These are phyloP conservation scores for Lenzites betulinus DNA, from an alignment of 768 basidiomycete genomes.

Conservation along the genomic window DNA sequence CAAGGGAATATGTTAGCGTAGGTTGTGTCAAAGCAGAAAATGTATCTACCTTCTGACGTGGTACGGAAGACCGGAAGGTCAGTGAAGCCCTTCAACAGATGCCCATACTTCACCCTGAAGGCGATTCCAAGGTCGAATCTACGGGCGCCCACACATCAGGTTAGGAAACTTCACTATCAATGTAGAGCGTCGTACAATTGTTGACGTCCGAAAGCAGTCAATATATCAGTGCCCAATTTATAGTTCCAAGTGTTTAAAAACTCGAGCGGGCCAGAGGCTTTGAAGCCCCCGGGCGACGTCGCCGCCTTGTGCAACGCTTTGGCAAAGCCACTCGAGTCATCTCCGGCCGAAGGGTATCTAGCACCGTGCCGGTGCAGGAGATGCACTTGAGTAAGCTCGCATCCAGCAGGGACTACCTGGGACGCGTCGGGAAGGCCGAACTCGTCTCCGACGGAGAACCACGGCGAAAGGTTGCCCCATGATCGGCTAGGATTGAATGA, in stretches of 20 bases:
- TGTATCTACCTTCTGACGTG: slow-evolving; percentile 41
- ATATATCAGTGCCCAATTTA: slow-evolving; percentile 46
- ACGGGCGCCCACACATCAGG: background rate
- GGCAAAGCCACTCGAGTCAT: slow-evolving; percentile 30
- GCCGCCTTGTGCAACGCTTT: slow-evolving; percentile 26
- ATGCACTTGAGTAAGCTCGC: slow-evolving; percentile 47
- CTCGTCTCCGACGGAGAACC: slow-evolving; percentile 45
- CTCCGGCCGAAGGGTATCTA: slow-evolving; percentile 42
- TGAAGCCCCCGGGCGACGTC: slow-evolving; percentile 31
- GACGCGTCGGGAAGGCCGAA: slow-evolving; percentile 53
- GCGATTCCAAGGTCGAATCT: slow-evolving; percentile 43
- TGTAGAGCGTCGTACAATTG: slow-evolving; percentile 33
- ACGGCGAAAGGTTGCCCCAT: slow-evolving; percentile 53
- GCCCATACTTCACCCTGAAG: slow-evolving; percentile 49
- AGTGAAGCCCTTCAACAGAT: slow-evolving; percentile 43
- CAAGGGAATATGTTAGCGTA: background rate
- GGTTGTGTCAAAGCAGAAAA: background rate
- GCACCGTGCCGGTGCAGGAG: slow-evolving; percentile 46
- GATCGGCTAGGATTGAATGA: slow-evolving; percentile 48
- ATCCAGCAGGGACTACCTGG: slow-evolving; percentile 47
- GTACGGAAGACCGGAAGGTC: slow-evolving; percentile 54
- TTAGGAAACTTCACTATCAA: background rate
- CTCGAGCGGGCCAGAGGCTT: slow-evolving; percentile 38
- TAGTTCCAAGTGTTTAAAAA: slow-evolving; percentile 51
- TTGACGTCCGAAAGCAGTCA: slow-evolving; percentile 50